phyloP scores from a whole-genome alignment of 2,329 filamentous ascomycete species.

The Pleochaeta shiraiana region DNA sequence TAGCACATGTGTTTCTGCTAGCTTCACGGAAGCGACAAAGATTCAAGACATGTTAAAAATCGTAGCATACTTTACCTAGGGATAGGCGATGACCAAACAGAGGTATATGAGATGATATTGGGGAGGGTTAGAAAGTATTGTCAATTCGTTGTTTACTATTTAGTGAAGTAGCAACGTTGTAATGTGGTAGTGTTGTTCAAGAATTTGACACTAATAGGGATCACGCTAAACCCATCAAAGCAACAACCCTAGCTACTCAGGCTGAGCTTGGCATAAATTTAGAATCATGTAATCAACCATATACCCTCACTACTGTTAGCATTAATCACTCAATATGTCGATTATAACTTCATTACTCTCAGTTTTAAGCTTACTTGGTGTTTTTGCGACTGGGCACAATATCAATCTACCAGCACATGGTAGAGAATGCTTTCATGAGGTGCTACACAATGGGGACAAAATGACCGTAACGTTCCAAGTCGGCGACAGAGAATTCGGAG shows the following conservation, averaged over 20 bases:
- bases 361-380: too few relatives aligned
- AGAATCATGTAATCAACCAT: too few relatives aligned
- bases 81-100: constrained; percentile 15
- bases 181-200: not conserved
- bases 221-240: constrained; percentile 2
- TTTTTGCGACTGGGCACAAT: constrained; percentile 67
- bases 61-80: constrained; percentile 13
- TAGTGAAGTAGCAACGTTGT: not conserved
- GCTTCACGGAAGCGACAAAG: not conserved
- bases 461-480: constrained; percentile 99
- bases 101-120: constrained; percentile 16
- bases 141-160: constrained; percentile 2
- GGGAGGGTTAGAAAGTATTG: constrained; percentile 13
- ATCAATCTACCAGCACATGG: constrained; percentile 87
- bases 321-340: too few relatives aligned
- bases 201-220: constrained; percentile 1
- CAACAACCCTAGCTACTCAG: not conserved
- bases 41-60: not conserved
- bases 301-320: too few relatives aligned
- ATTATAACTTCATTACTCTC: too few relatives aligned
- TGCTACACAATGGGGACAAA: constrained; percentile 77
- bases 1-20: not conserved
- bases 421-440: constrained; percentile 94
- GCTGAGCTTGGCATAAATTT: too few relatives aligned
- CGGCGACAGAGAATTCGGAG: constrained; percentile 87